Conservation (phyloP, 2,329 filamentous ascomycete species). For the Balansia obtecta region DNA sequence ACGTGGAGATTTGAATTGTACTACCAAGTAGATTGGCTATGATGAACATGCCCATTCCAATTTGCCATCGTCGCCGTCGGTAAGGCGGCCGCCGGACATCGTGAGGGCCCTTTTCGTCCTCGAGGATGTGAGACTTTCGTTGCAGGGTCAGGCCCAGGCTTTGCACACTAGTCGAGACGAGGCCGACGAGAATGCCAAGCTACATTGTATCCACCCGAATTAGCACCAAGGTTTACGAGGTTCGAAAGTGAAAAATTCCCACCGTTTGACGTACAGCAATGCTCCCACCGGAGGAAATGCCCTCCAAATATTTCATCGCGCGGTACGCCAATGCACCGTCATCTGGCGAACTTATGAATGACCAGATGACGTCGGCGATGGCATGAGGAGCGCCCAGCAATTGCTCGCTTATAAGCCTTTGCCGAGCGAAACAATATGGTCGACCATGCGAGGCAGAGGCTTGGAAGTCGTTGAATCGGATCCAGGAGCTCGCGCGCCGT, state of each 20-base stretch:
- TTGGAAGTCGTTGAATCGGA: not conserved
- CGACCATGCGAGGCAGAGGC: not conserved
- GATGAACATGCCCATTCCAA: slow-evolving; percentile 96
- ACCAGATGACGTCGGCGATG: not conserved
- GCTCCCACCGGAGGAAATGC: slow-evolving; percentile 65
- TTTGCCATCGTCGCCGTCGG: slow-evolving; percentile 83
- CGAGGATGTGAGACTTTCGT: slow-evolving; percentile 93
- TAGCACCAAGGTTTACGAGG: not conserved
- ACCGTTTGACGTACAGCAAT: slow-evolving; percentile 48
- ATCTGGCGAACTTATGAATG: slow-evolving; percentile 26
- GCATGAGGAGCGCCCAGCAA: slow-evolving; percentile 2
- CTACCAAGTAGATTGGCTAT: slow-evolving; percentile 88
- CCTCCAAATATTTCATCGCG: slow-evolving; percentile 61
- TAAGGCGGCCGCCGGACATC: slow-evolving; percentile 77
- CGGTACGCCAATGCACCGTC: slow-evolving; percentile 28
- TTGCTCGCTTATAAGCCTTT: not conserved
- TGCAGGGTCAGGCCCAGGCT: slow-evolving; percentile 91
- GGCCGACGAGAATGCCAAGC: slow-evolving; percentile 86
- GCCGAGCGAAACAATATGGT: not conserved
- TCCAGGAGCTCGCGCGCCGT: not conserved
- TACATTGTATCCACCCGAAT: slow-evolving; percentile 22
- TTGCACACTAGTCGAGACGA: slow-evolving; percentile 88
- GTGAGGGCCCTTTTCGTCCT: slow-evolving; percentile 80
- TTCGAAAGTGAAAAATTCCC: no score
- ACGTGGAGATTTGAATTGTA: slow-evolving; percentile 92